Conservation (phyloP, 2,329 filamentous ascomycete genomes). For the Calonectria henricotiae region DNA sequence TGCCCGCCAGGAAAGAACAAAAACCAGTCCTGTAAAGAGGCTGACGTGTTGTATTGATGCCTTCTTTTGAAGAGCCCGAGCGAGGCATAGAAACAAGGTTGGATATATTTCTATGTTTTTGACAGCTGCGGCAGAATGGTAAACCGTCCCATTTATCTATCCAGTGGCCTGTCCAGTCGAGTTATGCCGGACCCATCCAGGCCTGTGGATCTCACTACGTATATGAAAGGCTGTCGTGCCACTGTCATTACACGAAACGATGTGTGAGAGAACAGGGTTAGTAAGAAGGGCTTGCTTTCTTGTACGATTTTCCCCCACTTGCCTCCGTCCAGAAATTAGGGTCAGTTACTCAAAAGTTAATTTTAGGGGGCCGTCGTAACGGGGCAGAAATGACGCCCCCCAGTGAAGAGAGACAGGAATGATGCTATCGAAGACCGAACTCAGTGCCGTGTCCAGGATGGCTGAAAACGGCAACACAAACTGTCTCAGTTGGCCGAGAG, state of each 20-base stretch:
- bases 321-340: slow-evolving; percentile 2
- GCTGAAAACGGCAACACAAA: neutral
- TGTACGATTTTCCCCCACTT: neutral
- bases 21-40: neutral
- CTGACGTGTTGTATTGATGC: neutral
- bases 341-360: slow-evolving; percentile 11
- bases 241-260: no score
- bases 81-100: neutral
- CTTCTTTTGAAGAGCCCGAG: neutral
- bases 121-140: no score
- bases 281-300: no score
- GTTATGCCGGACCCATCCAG: neutral
- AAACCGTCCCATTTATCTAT: neutral
- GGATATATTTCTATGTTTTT: neutral
- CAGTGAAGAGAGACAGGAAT: neutral
- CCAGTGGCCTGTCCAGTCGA: neutral
- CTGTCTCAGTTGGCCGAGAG: neutral
- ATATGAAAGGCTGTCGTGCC: no score
- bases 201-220: no score
- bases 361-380: slow-evolving; percentile 3
- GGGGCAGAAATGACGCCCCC: neutral
- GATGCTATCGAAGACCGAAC: neutral
- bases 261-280: no score
- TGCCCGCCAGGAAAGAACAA: neutral
- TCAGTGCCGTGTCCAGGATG: neutral